phyloP scores from a whole-genome alignment of 371 early-diverging fungal species.

The Chytridiales sp. region DNA sequence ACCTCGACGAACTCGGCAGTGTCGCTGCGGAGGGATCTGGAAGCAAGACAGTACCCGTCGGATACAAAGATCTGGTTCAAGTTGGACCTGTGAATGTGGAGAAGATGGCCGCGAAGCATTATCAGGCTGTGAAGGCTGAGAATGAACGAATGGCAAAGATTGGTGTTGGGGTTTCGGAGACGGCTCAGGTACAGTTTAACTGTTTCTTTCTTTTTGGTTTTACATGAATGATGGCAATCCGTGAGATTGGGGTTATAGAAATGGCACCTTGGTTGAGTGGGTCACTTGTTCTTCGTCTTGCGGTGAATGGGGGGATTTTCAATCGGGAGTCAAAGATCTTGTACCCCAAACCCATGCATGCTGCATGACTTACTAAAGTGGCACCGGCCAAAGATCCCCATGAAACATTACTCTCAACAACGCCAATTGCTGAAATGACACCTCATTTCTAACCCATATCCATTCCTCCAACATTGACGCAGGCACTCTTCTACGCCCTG shows the following conservation, averaged over 20 bases:
- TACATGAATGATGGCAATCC: background rate
- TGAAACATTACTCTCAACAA: too few relatives aligned
- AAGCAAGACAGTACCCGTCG: background rate
- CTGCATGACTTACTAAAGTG: too few relatives aligned
- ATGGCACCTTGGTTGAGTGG: background rate
- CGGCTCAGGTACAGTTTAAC: constrained; percentile 36
- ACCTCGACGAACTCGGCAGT: too few relatives aligned
- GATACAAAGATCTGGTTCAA: constrained; percentile 17
- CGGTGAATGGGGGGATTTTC: too few relatives aligned
- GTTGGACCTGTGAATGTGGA: constrained; percentile 32
- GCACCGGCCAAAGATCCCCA: too few relatives aligned
- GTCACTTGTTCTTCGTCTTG: background rate
- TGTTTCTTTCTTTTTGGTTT: constrained; percentile 1
- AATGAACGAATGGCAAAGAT: constrained; percentile 28
- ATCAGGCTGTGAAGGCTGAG: constrained; percentile 29
- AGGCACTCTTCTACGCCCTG: constrained; percentile 48
- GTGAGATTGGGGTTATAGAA: too few relatives aligned
- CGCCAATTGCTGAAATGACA: too few relatives aligned
- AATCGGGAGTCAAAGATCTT: background rate
- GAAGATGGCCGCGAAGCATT: constrained; percentile 27
- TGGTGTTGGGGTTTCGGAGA: constrained; percentile 39
- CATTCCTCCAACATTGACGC: too few relatives aligned
- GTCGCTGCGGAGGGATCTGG: background rate
- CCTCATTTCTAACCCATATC: too few relatives aligned
- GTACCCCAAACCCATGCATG: background rate